Percentiles rank a stretch among this genome's conserved stretches.
These are phyloP conservation scores for Pseudonectria foliicola DNA, from an alignment of 2,329 filamentous ascomycete genomes.

Conservation along the genomic window DNA sequence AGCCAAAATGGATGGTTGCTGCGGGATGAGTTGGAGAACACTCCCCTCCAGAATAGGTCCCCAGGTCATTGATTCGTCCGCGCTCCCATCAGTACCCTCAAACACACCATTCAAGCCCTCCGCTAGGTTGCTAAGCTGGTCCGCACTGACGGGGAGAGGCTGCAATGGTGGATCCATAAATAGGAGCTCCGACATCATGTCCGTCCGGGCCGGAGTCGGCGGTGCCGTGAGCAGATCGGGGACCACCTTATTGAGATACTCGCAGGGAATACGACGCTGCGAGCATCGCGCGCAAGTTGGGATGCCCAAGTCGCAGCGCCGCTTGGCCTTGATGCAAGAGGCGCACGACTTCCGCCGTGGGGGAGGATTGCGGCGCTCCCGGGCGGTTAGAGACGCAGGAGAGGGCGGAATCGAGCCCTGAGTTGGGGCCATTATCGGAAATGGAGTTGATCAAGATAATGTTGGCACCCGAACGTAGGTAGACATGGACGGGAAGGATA, in stretches of 20 bases:
- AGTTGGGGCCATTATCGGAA: too few species aligned
- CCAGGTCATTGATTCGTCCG: constrained; percentile 7
- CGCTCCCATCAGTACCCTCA: constrained; percentile 9
- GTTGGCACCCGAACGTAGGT: neutral
- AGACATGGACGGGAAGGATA: neutral
- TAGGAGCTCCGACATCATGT: constrained; percentile 7
- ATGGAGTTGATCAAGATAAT: neutral
- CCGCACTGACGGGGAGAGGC: constrained; percentile 1
- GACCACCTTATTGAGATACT: constrained; percentile 30
- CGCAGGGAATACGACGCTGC: constrained; percentile 39
- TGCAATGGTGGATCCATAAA: constrained; percentile 5
- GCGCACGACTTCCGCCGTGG: constrained; percentile 49
- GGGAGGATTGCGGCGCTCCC: constrained; percentile 37
- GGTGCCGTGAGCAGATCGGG: constrained; percentile 1
- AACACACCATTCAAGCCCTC: constrained; percentile 13
- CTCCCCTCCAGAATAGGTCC: too few species aligned
- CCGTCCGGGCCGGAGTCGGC: constrained; percentile 1
- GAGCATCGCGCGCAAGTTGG: constrained; percentile 47
- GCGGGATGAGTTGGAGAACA: constrained; percentile 18
- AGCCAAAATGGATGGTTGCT: constrained; percentile 13
- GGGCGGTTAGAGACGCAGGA: constrained; percentile 24
- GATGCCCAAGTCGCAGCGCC: constrained; percentile 45
- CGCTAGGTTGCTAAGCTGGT: constrained; percentile 1
- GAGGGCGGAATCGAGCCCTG: too few species aligned
- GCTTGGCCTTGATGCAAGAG: constrained; percentile 49